Conservation (phyloP, 73 alveolate species). For the Paramecium octaurelia region DNA sequence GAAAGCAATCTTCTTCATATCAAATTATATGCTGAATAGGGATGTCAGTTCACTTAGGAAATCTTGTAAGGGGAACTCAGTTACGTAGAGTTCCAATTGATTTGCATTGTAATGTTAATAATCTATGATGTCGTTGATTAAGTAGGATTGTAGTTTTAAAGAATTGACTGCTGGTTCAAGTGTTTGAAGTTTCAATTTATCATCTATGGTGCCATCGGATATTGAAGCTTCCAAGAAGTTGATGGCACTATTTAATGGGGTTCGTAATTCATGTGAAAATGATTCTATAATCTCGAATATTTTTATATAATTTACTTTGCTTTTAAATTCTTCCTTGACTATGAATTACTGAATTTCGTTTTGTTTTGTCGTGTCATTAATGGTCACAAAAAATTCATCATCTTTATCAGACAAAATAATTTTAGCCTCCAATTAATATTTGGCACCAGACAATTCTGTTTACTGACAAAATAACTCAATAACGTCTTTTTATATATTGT, state of each 20-base stretch:
- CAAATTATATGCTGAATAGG: background rate
- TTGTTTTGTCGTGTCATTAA: background rate
- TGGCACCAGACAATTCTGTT: background rate
- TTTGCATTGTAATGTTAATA: background rate
- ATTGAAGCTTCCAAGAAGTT: background rate
- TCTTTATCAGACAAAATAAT: background rate
- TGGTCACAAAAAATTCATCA: background rate
- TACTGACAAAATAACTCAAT: background rate
- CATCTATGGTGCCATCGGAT: background rate
- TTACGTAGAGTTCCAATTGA: background rate
- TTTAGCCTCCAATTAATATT: background rate
- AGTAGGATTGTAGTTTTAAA: background rate
- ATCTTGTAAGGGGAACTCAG: background rate
- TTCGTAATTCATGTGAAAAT: slow-evolving; percentile 41
- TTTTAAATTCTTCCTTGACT: background rate
- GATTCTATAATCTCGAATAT: background rate
- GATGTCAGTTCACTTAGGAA: background rate
- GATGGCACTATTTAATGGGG: slow-evolving; percentile 40
- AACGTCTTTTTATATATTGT: background rate
- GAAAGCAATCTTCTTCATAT: background rate
- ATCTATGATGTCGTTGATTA: slow-evolving; percentile 13
- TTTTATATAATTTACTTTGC: background rate
- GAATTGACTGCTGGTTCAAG: slow-evolving; percentile 20
- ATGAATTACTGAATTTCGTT: background rate
- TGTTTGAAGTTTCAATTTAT: background rate